Percentiles rank a stretch among this genome's conserved stretches.
Evolutionary conservation across 2,329 filamentous ascomycete species (phyloP).

Genomic region (Epicoccum sorghinum): DNA sequence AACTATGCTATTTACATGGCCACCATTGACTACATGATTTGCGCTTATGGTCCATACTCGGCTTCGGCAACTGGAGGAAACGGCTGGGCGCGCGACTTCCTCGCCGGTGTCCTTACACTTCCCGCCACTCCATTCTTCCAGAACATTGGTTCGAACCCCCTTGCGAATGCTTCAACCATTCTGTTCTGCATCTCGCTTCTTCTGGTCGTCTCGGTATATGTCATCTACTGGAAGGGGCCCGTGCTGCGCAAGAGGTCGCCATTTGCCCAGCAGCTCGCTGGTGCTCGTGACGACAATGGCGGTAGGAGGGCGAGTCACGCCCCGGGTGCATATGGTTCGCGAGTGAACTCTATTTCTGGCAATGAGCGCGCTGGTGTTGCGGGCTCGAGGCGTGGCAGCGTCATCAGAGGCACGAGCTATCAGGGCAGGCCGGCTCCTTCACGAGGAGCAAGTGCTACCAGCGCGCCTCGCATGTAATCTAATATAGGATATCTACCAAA

Average conservation of each 20-base stretch:
- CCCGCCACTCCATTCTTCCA: constrained; percentile 67
- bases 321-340: constrained; percentile 39
- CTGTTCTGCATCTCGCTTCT: constrained; percentile 59
- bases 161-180: constrained; percentile 62
- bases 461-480: not conserved
- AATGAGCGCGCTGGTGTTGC: constrained; percentile 24
- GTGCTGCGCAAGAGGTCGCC: constrained; percentile 58
- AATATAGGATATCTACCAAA: not conserved
- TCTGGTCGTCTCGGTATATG: constrained; percentile 49
- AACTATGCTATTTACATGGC: constrained; percentile 78
- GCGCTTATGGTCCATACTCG: constrained; percentile 74
- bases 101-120: constrained; percentile 75
- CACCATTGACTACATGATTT: constrained; percentile 81
- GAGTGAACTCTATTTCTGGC: constrained; percentile 35
- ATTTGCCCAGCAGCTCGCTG: constrained; percentile 58
- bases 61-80: constrained; percentile 80
- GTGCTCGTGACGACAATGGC: constrained; percentile 40
- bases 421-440: constrained; percentile 18
- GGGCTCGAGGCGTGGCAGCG: constrained; percentile 36
- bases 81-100: constrained; percentile 75
- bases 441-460: constrained; percentile 2
- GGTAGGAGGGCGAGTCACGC: constrained; percentile 41
- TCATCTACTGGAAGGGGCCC: constrained; percentile 63
- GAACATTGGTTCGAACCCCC: constrained; percentile 51
- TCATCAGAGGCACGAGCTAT: constrained; percentile 31